phyloP scores from a whole-genome alignment of 2,329 filamentous ascomycete genomes.

The Fusarium anthophilum region DNA sequence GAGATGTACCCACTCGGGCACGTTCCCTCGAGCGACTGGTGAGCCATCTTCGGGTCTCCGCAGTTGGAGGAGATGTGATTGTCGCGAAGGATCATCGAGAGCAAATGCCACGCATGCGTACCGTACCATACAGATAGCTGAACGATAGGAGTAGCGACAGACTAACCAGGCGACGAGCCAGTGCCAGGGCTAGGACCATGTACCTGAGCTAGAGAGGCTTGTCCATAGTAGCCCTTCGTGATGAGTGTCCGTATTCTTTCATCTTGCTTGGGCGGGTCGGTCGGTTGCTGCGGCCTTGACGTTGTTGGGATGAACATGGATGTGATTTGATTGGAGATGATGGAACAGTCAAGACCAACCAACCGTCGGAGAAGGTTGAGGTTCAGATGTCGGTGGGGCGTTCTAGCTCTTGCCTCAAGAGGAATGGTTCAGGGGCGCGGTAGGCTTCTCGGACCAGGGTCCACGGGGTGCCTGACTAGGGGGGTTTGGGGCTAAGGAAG shows the following conservation, averaged over 20 bases:
- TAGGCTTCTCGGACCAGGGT: constrained; percentile 1
- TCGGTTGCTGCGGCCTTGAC: constrained; percentile 28
- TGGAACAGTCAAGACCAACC: constrained; percentile 18
- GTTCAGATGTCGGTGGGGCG: constrained; percentile 33
- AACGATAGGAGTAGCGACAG: background rate
- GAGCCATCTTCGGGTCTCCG: background rate
- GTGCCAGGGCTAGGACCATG: constrained; percentile 3
- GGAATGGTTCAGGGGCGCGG: constrained; percentile 37
- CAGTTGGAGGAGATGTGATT: background rate
- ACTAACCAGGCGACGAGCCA: constrained; percentile 10
- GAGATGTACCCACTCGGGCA: constrained; percentile 15
- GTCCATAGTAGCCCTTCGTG: background rate
- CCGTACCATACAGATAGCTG: background rate
- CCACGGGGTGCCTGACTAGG: constrained; percentile 7
- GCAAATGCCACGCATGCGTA: background rate
- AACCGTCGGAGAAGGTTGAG: constrained; percentile 27
- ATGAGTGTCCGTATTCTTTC: constrained; percentile 12
- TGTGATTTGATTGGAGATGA: constrained; percentile 27
- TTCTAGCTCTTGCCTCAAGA: constrained; percentile 18
- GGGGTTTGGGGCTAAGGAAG: constrained; percentile 17
- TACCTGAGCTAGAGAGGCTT: constrained; percentile 8
- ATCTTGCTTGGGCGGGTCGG: constrained; percentile 12
- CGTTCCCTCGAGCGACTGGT: background rate
- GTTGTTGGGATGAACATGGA: constrained; percentile 21
- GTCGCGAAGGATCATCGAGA: constrained; percentile 1